A percentile compares a stretch with the other conserved stretches of the same genome.
These are phyloP conservation scores for Saccharomycopsis capsularis DNA, from an alignment of 805 yeast species.

Conservation along the genomic window DNA sequence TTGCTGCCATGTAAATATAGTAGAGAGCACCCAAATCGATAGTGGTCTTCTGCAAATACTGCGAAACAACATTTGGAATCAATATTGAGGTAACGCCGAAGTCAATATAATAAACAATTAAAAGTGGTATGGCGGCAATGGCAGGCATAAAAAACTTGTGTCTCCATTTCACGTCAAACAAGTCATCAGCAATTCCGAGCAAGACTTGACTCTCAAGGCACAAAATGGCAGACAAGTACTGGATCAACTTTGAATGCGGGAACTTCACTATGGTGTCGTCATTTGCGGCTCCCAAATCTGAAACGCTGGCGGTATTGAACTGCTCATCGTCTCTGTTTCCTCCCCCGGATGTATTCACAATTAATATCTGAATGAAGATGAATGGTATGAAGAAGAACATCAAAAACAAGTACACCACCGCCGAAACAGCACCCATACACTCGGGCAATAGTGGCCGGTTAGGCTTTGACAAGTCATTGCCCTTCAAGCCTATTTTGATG, in stretches of 20 bases:
- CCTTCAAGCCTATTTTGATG: conserved; percentile 72
- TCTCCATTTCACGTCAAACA: conserved; percentile 95
- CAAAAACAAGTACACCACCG: conserved; percentile 69
- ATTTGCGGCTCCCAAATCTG: neutral
- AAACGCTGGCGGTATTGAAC: conserved; percentile 17
- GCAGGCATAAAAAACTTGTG: conserved; percentile 96
- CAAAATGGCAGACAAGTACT: conserved; percentile 76
- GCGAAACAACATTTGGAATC: conserved; percentile 58
- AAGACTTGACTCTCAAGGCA: conserved; percentile 79
- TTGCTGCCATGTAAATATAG: conserved; percentile 83
- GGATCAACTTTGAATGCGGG: conserved; percentile 79
- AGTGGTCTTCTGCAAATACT: conserved; percentile 30
- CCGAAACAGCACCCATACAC: conserved; percentile 85
- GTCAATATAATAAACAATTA: conserved; percentile 88
- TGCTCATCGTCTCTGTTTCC: conserved; percentile 44
- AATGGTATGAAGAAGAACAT: conserved; percentile 87
- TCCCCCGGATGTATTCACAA: conserved; percentile 50
- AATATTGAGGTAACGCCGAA: conserved; percentile 86
- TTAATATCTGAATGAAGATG: conserved; percentile 69
- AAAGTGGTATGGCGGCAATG: conserved; percentile 83
- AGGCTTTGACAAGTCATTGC: conserved; percentile 75
- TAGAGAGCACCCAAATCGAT: conserved; percentile 76
- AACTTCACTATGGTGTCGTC: conserved; percentile 32
- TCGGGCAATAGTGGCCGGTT: conserved; percentile 78
- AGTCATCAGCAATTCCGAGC: conserved; percentile 87